These are phyloP conservation scores for Eleusine coracana DNA, from an alignment of 176 grass and related monocot species.

Conservation along the genomic window DNA sequence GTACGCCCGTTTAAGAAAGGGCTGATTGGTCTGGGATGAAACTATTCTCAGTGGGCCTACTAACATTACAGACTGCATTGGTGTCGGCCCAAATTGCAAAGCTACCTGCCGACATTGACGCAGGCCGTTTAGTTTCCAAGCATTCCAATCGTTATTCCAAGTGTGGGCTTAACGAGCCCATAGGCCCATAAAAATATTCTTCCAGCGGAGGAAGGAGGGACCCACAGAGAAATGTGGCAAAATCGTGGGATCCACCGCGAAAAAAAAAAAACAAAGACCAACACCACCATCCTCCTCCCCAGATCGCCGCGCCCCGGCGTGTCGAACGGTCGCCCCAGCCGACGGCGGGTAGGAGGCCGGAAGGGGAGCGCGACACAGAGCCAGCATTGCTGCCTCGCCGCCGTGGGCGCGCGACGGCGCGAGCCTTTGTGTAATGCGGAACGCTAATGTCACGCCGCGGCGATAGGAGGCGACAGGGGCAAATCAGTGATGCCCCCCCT, in stretches of 20 bases:
- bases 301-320: constrained; percentile 24
- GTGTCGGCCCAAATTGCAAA: neutral
- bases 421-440: neutral
- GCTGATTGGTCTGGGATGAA: too few relatives aligned
- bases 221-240: neutral
- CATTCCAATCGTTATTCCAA: too few relatives aligned
- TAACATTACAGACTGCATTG: neutral
- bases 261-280: neutral
- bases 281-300: neutral
- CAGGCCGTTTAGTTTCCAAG: too few relatives aligned
- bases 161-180: neutral
- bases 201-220: too few relatives aligned
- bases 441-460: neutral
- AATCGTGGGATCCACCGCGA: neutral
- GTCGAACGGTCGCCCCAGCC: neutral
- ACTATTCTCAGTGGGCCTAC: neutral
- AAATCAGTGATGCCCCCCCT: neutral
- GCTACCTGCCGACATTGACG: too few relatives aligned
- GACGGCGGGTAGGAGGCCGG: neutral
- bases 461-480: neutral
- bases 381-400: too few relatives aligned
- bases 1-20: too few relatives aligned
- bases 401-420: too few relatives aligned
- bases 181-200: neutral
- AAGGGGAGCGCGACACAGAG: too few relatives aligned